These are phyloP conservation scores for Cymbopogon flexuosus DNA, from an alignment of 202 grass and related monocot species.

Conservation along the genomic window DNA sequence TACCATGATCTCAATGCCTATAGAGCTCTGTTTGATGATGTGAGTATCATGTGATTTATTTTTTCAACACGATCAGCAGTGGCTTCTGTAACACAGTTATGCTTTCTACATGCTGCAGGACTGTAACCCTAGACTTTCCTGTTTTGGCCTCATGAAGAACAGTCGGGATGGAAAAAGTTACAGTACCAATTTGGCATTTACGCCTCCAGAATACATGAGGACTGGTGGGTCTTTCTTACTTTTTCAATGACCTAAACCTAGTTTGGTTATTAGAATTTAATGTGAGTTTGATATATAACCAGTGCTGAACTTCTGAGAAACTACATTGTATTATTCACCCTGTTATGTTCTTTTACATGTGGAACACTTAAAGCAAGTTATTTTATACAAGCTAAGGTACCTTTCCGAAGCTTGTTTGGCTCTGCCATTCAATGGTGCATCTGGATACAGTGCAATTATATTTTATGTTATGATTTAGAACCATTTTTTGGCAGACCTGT, in stretches of 20 bases:
- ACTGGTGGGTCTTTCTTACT: slow-evolving; percentile 53
- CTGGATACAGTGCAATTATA: background rate
- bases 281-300: slow-evolving; percentile 4
- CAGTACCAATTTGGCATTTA: slow-evolving; percentile 98
- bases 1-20: slow-evolving; percentile 99
- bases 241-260: slow-evolving; percentile 20
- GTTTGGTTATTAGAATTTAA: slow-evolving; percentile 5
- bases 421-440: background rate
- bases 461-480: too few relatives aligned
- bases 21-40: slow-evolving; percentile 95
- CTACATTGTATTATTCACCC: background rate
- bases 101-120: slow-evolving; percentile 44
- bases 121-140: slow-evolving; percentile 92
- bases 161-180: slow-evolving; percentile 98
- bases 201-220: slow-evolving; percentile 94
- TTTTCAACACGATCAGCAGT: slow-evolving; percentile 17
- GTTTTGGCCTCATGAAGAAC: slow-evolving; percentile 99
- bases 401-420: background rate
- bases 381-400: background rate
- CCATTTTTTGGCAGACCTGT: too few relatives aligned
- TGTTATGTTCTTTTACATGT: background rate
- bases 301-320: background rate
- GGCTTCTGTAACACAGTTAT: slow-evolving; percentile 14
- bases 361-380: background rate
- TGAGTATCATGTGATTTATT: slow-evolving; percentile 39